Conservation (phyloP, 441 rosid genomes). For the Syzygium syzygioides region DNA sequence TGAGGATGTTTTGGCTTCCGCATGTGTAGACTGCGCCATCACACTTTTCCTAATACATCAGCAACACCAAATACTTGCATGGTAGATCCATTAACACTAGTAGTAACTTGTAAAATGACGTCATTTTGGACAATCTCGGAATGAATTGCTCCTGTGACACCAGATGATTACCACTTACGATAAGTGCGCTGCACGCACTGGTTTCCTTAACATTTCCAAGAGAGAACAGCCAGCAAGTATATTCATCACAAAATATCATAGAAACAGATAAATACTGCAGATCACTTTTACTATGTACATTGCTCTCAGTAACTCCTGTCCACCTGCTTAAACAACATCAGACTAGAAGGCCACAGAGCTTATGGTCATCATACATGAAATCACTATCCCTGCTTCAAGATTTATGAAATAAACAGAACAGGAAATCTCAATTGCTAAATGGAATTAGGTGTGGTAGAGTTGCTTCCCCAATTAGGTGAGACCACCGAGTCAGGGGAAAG, state of each 20-base stretch:
- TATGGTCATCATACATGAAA: neutral
- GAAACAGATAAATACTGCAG: neutral
- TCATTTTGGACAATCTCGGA: neutral
- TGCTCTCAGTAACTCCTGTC: neutral
- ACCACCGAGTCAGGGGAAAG: conserved; percentile 42
- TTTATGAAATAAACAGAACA: neutral
- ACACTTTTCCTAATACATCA: neutral
- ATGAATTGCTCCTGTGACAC: neutral
- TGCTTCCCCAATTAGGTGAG: conserved; percentile 52
- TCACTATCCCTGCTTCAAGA: neutral
- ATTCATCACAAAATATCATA: neutral
- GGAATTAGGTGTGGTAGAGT: conserved; percentile 27
- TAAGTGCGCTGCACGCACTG: neutral
- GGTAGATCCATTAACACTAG: neutral
- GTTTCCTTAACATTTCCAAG: neutral
- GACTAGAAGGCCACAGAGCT: neutral
- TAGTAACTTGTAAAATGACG: neutral
- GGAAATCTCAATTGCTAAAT: conserved; percentile 6
- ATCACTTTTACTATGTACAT: neutral
- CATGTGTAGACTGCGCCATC: neutral
- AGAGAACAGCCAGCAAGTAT: neutral
- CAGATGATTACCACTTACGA: neutral
- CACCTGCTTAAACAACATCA: neutral
- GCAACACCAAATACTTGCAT: neutral
- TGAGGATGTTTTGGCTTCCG: neutral